Conservation (phyloP, 345 rosid species). For the Acer negundo region DNA sequence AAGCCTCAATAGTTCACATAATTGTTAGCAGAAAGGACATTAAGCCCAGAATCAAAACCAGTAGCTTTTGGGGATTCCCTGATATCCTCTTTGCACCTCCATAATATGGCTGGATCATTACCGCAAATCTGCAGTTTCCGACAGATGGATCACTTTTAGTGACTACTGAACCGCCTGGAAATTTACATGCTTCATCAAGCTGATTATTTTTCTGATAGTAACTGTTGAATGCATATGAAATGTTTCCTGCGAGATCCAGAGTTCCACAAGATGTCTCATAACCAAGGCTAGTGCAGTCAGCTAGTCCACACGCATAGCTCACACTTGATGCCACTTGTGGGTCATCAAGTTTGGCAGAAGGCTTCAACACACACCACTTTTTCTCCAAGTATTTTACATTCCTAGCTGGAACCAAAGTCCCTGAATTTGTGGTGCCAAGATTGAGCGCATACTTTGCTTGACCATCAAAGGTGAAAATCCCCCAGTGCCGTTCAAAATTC, state of each 20-base stretch:
- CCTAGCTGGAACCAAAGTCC: constrained; percentile 56
- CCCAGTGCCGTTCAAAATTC: constrained; percentile 93
- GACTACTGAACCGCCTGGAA: constrained; percentile 61
- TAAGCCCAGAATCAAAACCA: constrained; percentile 30
- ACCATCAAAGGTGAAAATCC: constrained; percentile 77
- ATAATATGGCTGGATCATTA: constrained; percentile 80
- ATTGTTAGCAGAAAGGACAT: constrained; percentile 32
- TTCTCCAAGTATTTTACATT: constrained; percentile 46
- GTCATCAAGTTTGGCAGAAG: constrained; percentile 61
- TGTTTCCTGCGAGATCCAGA: constrained; percentile 59
- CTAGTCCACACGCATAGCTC: constrained; percentile 78
- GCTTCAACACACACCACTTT: constrained; percentile 87
- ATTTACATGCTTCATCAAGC: constrained; percentile 73
- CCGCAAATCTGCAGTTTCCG: constrained; percentile 58
- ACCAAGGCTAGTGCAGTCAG: constrained; percentile 89
- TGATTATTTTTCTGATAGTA: constrained; percentile 84
- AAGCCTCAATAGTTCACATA: constrained; percentile 27
- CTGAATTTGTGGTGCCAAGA: constrained; percentile 80
- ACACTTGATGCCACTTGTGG: constrained; percentile 63
- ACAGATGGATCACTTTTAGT: constrained; percentile 60
- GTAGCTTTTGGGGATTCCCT: constrained; percentile 19
- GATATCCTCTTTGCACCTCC: constrained; percentile 35
- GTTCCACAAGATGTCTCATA: constrained; percentile 79
- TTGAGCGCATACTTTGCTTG: constrained; percentile 65
- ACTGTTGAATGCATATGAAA: constrained; percentile 91